Evolutionary conservation across 2,329 filamentous ascomycete genomes (phyloP), one percentile per base, ranked within the genome.

Genomic region (Cercospora beticola): DNA sequence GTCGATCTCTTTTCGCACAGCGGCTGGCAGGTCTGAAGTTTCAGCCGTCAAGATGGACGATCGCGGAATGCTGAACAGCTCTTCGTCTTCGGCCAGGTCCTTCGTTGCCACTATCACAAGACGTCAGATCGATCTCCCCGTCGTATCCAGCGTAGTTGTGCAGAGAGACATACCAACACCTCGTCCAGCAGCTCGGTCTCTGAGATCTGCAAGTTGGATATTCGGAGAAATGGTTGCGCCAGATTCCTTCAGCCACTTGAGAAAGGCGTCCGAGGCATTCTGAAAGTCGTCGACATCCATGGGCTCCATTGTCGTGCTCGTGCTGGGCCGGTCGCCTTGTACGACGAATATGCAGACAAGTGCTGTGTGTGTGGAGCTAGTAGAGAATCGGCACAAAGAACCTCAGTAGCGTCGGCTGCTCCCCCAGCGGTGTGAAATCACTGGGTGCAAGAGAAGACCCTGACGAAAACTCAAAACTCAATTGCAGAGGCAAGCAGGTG

Each of bases 41-140:
- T 90, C 86, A 23, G 87, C 83, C 73, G 87, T 91, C 76, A 97
- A 87, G 71, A 97, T 89, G 61, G 86, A 83, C 58, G 83, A 81
- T 70, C 91, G 88, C 2, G 93, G 92, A 70, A 97, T 91, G 58
- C 88, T 89, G 82, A 97, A 97, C 54, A 97, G 86, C 59, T 90
- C 86, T 66, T 92, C 92, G 69, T 93, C 91, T 73, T 91, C 86
- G 18, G 84, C 81, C 64, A 97, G 92, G 70, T 92, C 87, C 67
- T 85, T 78, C 23, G 82, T 85, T 28, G 93, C 91, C 74, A 96
- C 92, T 94, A 59, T 5, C 21, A 56, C 2, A 31, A 2, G 28
- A n/a, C 6, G 43, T 71, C 66, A 71, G 70, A 49, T 33, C 21
- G 33, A n/a, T 7, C 6, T 43, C 54, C 23, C 12, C 5, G 10